Conservation (phyloP, 2,329 filamentous ascomycete species). For the Talaromyces sp. region DNA sequence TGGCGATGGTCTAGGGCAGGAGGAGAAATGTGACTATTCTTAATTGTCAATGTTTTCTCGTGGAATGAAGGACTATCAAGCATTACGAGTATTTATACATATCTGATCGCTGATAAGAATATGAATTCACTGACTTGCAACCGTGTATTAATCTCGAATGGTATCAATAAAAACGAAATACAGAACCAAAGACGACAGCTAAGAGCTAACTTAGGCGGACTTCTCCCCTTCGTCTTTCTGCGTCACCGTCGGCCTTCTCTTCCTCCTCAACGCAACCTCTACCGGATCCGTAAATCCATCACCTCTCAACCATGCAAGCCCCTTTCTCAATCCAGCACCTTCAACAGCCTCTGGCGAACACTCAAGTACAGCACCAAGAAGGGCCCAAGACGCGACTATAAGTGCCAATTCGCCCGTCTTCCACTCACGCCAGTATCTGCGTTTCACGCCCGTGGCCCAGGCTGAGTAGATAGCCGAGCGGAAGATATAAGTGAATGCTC, state of each 20-base stretch:
- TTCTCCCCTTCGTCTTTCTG: not conserved
- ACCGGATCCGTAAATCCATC: conserved; percentile 72
- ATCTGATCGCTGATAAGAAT: not conserved
- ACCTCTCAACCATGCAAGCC: conserved; percentile 68
- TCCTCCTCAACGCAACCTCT: conserved; percentile 43
- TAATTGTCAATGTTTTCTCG: not conserved
- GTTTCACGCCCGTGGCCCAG: conserved; percentile 93
- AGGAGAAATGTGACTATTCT: not conserved
- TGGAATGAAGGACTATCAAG: not conserved
- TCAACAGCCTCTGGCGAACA: conserved; percentile 64
- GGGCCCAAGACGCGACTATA: conserved; percentile 73
- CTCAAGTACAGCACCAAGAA: conserved; percentile 77
- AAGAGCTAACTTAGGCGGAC: not conserved
- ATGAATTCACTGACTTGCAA: not conserved
- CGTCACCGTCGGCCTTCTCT: conserved; percentile 19
- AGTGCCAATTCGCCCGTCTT: conserved; percentile 79
- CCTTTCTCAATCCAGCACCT: conserved; percentile 66
- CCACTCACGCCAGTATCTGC: conserved; percentile 80
- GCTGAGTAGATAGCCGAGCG: conserved; percentile 75
- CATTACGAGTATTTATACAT: not conserved
- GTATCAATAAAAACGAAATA: not conserved
- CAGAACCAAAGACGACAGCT: not conserved
- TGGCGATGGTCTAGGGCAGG: not conserved
- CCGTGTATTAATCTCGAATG: not conserved
- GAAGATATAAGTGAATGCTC: conserved; percentile 74